Conservation (phyloP, 192 early-diverging fungal species). For the Fimicolochytrium jonesii region DNA sequence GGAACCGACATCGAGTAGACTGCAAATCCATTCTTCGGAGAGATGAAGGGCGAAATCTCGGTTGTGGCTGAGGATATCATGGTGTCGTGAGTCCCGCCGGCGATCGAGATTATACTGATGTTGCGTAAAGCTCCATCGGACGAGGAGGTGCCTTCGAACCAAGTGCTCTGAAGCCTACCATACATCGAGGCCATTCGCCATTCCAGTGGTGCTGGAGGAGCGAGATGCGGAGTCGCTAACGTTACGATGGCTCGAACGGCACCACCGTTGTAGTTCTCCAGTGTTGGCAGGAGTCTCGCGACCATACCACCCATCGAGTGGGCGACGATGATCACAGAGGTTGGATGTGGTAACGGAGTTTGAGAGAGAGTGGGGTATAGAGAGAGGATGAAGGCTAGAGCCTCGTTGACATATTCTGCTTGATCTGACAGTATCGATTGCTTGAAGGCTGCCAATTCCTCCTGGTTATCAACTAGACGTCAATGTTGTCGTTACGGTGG, state of each 20-base stretch:
- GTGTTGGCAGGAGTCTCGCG: conserved; percentile 68
- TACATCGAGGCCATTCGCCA: conserved; percentile 60
- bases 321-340: conserved; percentile 77
- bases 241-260: conserved; percentile 82
- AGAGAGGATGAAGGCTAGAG: conserved; percentile 36
- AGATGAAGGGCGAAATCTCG: conserved; percentile 62
- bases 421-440: conserved; percentile 79
- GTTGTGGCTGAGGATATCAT: conserved; percentile 78
- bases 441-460: conserved; percentile 89
- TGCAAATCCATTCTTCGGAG: conserved; percentile 66
- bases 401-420: conserved; percentile 57
- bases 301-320: conserved; percentile 99
- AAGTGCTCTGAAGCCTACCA: conserved; percentile 60
- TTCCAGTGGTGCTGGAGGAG: conserved; percentile 74
- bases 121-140: conserved; percentile 39
- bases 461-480: conserved; percentile 73
- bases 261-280: conserved; percentile 64
- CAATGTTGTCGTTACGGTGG: too few relatives aligned
- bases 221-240: conserved; percentile 80
- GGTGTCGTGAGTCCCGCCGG: conserved; percentile 82
- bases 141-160: conserved; percentile 56
- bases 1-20: conserved; percentile 75
- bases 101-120: conserved; percentile 80
- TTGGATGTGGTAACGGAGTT: conserved; percentile 40
- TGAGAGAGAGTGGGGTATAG: conserved; percentile 10